A percentile compares a stretch with the other conserved stretches of the same genome.
phyloP scores from a whole-genome alignment of 768 basidiomycete genomes.

The Gelatoporia subvermispora region DNA sequence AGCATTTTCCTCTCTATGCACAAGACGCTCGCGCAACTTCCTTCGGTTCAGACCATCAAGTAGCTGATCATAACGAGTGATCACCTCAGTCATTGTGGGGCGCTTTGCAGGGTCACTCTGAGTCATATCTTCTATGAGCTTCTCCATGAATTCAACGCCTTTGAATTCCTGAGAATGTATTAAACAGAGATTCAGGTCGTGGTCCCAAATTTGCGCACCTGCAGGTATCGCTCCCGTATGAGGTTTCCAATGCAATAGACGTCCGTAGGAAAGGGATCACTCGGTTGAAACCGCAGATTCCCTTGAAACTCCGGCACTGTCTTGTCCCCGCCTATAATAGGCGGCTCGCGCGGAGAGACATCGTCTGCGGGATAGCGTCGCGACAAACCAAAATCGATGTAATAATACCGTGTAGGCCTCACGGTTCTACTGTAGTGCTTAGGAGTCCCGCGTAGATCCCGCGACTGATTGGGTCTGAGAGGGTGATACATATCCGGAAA shows the following conservation, averaged over 20 bases:
- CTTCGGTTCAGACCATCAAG: not conserved
- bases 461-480: not conserved
- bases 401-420: conserved; percentile 18
- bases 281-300: not conserved
- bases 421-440: conserved; percentile 12
- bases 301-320: conserved; percentile 16
- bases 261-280: conserved; percentile 18
- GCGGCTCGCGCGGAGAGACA: not conserved
- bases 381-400: conserved; percentile 19
- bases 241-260: conserved; percentile 19
- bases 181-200: not conserved
- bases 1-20: conserved; percentile 1
- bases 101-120: conserved; percentile 17
- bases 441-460: conserved; percentile 1
- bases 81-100: conserved; percentile 16
- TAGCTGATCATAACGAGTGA: conserved; percentile 9
- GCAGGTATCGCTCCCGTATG: conserved; percentile 6
- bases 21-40: conserved; percentile 9
- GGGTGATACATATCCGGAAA: conserved; percentile 17
- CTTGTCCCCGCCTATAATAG: conserved; percentile 12
- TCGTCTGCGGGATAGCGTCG: conserved; percentile 9
- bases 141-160: conserved; percentile 19
- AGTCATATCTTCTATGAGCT: conserved; percentile 21
- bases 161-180: conserved; percentile 10
- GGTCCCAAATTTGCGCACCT: conserved; percentile 1